Base-by-base conservation (phyloP, 208 protist genomes). In the Jaenimonas drosophilae region DNA sequence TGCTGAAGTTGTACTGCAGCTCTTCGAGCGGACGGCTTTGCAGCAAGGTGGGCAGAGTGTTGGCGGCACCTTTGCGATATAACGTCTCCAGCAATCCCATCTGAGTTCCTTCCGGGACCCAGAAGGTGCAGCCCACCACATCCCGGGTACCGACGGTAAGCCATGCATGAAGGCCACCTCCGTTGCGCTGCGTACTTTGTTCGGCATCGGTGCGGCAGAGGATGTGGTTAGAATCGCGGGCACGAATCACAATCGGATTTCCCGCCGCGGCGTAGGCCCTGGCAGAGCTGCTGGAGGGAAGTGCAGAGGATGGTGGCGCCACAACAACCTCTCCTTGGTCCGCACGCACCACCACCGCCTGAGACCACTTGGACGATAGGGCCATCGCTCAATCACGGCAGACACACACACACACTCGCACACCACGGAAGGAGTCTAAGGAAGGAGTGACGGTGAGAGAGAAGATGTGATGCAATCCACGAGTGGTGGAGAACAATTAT, bases 1-100 rank as follows among this genome's bases (percentile, higher is more conserved):
- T 82, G 38, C 70, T 82, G 45, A 82, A 90, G 59, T 90, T 90
- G 55, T 42, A 66, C 56, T 82, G 73, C 42, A 90, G 49, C 60
- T 90, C 76, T 30, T 62, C 39, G 28, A 81, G 47, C 2, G 81
- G 81, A 11, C 81, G 76, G 27, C 64, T 71, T 46, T 86, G 72
- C 30, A 90, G 55, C 20, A 90, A 56, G 4, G 86, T 53, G 40
- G 62, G 39, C n/a, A 61, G 75, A 17, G 53, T 49, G 59, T 85
- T 86, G 4, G 59, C 52, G 0, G 53, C 34, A 11, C 71, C 76
- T 4, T 76, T 76, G 2, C 70, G 72, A 30, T 70, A 34, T 12
- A 90, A 60, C 29, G 59, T 47, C 59, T 90, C 76, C 9, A 90
- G 56, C 26, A 90, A 42, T 1, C 81, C 76, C 29, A 78, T 49